Base-by-base conservation (phyloP, 805 yeast species). In the Wickerhamiella alocasiicola region DNA sequence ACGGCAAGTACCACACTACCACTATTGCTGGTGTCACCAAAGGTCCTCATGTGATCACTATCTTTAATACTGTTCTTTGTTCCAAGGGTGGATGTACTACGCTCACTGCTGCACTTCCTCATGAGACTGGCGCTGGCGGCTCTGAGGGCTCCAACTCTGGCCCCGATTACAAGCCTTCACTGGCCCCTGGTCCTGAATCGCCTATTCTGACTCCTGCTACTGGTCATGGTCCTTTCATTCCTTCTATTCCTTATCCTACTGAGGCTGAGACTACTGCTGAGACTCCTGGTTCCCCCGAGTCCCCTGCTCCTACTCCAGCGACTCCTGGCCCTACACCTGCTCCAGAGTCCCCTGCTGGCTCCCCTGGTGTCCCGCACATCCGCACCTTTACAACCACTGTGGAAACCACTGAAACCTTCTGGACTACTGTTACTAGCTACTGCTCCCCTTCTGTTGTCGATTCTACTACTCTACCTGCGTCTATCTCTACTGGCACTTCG, bases 341-440 rank as follows among this genome's bases (percentile, higher is more conserved):
- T 6, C 26, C 7, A 7, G 13, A 29, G 6, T 9, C 37, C 23
- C 29, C 29, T 5, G 7, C 18, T 11, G 12, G 30, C 15, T 15
- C 37, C 15, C 37, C n/a, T 15, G 16, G n/a, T 26, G 32, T 36
- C 5, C 16, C 15, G 6, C 13, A 26, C 16, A n/a, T n/a, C 12
- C 39, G 16, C n/a, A 38, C 41, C 17, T 18, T 7, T 9, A 38
- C 31, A 7, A 38, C 41, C 15, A 27, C 31, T 24, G 31, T 31
- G 12, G 23, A 20, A 7, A 36, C 19, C 9, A 25, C 25, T 6
- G 27, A 30, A n/a, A 38, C 41, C n/a, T 38, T 26, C 31, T 38
- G 41, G 36, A 31, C 41, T n/a, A 31, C 35, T 3, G 26, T 31
- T 11, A 38, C 36, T 11, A 24, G 36, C 11, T 38, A 25, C 31